Evolutionary conservation across 2,329 filamentous ascomycete genomes (phyloP), one percentile per base, ranked within the genome.

Genomic region (Xylariales sp.): DNA sequence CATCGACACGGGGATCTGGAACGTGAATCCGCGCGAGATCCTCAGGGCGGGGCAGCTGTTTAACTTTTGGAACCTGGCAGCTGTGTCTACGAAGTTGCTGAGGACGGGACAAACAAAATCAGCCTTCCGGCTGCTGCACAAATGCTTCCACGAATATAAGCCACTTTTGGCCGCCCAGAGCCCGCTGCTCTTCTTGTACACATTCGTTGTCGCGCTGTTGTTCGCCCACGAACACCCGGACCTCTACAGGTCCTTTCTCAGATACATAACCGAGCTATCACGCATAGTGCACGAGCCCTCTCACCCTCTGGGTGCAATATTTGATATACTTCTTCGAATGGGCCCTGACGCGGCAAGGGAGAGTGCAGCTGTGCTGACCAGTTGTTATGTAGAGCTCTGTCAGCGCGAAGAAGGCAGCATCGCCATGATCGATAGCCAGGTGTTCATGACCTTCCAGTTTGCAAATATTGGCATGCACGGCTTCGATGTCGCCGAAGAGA

Each of bases 41-140:
- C 13, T 37, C n/a, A 15, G 33, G 18, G 33, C 21, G 10, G 33
- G 23, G 5, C 13, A n/a, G 8, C 15, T 37, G 14, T 29, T 37
- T 4, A 19, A 5, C 33, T 37, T 28, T 12, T 37, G 25, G 21
- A 37, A 37, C 17, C 15, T 28, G 6, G 25, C 11, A 5, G 17
- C 8, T 7, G 20, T 16, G 6, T 21, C 6, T 12, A 28, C 16
- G 15, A 29, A 17, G 23, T 13, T 37, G n/a, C 16, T 37, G 13
- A 16, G 19, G 13, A 12, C 13, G 6, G 33, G 33, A 6, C 21
- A 37, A 18, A 37, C 33, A 2, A 37, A 37, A 14, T 24, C 27
- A n/a, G 33, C 33, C n/a, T 37, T 37, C 15, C 21, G 17, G n/a
- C 16, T 37, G 6, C 25, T 37, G 3, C 33, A 37, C 6, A 29